Evolutionary conservation across 768 basidiomycete species (phyloP), one percentile per base, ranked within the genome.

Genomic region (Leucocoprinus sp.): DNA sequence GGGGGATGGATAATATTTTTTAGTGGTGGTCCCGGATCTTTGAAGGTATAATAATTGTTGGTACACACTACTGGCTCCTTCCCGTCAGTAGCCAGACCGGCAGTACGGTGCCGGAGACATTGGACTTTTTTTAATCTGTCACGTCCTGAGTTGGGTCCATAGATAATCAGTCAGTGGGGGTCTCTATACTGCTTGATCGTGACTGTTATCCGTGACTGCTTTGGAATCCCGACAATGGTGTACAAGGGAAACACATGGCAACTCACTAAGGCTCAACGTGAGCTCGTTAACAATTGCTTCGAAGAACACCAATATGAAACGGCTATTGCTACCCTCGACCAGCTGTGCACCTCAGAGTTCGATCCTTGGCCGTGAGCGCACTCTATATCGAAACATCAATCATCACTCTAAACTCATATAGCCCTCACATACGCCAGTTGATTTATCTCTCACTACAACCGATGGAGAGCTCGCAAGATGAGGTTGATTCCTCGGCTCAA

Each of bases 291-390:
- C 56, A 78, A 71, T 43, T 80, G 80, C 48, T 75, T 88, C 15
- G 86, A 89, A 54, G 86, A 89, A 58, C 77, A 79, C 14, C 82
- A 86, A 48, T 85, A 83, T 51, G 79, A 84, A 53, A 68, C 75
- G 4, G 86, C 78, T 5, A 80, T 86, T 22, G 64, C 69, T 11
- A 61, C 75, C 21, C 70, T 89, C 1, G 76, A 77, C 48, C 78
- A 81, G 48, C 60, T 88, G 2, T 76, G 80, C 37, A 74, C 76
- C 0, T 57, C 71, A n/a, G 63, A 69, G 19, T 71, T 71, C 60
- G 76, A 63, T 42, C 84, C 84, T 6, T 72, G 74, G 8, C 55
- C 64, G 85, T 84, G 59, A 57, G 82, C 64, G 21, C 41, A 22
- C 28, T 18, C 38, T 37, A 14, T 19, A 33, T 34, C 8, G 23